Conservation (phyloP, 2,329 filamentous ascomycete genomes). For the Verticillium nubilum region DNA sequence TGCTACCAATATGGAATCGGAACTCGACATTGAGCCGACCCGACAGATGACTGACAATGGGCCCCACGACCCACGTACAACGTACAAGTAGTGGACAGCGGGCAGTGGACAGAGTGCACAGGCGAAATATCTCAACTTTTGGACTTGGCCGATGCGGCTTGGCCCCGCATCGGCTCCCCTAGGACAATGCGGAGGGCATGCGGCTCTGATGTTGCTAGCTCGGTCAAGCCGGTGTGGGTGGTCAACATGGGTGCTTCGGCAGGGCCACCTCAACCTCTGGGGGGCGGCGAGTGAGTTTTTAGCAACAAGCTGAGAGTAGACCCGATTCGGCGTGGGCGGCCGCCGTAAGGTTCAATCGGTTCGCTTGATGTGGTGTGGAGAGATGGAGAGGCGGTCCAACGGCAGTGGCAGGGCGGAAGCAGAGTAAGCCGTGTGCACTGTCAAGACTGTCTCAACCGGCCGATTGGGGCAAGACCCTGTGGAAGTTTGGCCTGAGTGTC, state of each 20-base stretch:
- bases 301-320: not conserved
- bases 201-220: not conserved
- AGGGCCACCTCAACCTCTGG: not conserved
- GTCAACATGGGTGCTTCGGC: not conserved
- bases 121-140: not conserved
- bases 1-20: not conserved
- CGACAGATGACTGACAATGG: no score
- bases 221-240: not conserved
- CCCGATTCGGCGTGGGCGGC: not conserved
- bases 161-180: not conserved
- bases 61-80: not conserved
- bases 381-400: not conserved
- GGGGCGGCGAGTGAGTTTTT: not conserved
- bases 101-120: not conserved
- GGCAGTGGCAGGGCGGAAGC: not conserved
- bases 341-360: not conserved
- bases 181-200: not conserved
- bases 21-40: not conserved
- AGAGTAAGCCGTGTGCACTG: not conserved
- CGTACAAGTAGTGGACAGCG: no score
- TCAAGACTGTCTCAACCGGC: not conserved
- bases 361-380: not conserved
- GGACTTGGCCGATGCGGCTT: no score
- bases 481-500: not conserved
- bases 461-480: not conserved